A percentile compares a stretch with the other conserved stretches of the same genome.
Conservation (phyloP, 345 rosid species). For the Sonneratia caseolaris region DNA sequence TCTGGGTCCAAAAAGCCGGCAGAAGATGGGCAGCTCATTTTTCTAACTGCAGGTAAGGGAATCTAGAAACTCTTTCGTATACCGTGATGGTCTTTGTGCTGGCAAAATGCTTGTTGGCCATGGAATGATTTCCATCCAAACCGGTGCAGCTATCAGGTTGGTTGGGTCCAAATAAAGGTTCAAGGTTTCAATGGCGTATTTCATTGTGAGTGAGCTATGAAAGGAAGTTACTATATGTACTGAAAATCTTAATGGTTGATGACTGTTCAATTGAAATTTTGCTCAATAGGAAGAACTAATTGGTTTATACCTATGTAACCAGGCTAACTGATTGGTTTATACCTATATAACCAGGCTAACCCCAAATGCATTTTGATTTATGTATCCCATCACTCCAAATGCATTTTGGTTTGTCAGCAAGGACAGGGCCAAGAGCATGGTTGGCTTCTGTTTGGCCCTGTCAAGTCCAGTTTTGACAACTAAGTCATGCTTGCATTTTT, state of each 20-base stretch:
- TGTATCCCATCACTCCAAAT: not conserved
- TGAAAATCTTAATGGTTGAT: not conserved
- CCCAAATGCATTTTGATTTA: not conserved
- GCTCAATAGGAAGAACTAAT: not conserved
- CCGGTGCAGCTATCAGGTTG: not conserved
- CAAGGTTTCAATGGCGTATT: too few relatives aligned
- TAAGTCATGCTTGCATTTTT: not conserved
- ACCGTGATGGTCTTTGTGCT: not conserved
- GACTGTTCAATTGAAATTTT: not conserved
- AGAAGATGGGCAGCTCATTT: constrained; percentile 79
- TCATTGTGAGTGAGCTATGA: too few relatives aligned
- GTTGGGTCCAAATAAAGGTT: too few relatives aligned
- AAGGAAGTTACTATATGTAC: too few relatives aligned
- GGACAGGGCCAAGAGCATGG: not conserved
- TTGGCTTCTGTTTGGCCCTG: not conserved
- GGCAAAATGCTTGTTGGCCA: not conserved
- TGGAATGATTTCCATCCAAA: not conserved
- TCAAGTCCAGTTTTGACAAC: not conserved
- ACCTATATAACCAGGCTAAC: not conserved
- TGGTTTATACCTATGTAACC: not conserved
- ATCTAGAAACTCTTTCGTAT: not conserved
- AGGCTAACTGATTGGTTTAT: not conserved
- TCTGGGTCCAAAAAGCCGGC: constrained; percentile 95
- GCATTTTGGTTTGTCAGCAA: not conserved
- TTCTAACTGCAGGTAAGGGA: constrained; percentile 75